phyloP scores from a whole-genome alignment of 495 filamentous ascomycete genomes.

The Hyaloscypha finlandica region DNA sequence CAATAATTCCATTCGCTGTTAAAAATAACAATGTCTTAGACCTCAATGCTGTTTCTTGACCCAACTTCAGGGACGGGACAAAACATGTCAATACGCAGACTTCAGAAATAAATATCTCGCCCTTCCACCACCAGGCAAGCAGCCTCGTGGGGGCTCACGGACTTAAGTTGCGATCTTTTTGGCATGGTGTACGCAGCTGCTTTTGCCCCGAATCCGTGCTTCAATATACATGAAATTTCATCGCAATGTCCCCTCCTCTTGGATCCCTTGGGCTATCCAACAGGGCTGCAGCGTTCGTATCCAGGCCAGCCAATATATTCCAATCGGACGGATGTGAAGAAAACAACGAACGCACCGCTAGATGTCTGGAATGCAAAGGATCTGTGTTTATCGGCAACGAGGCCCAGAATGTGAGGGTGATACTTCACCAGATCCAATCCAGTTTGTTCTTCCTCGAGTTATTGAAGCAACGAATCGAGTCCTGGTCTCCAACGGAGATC shows the following conservation, averaged over 20 bases:
- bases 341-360: constrained; percentile 54
- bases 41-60: constrained; percentile 55
- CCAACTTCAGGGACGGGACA: constrained; percentile 47
- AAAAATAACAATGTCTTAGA: constrained; percentile 55
- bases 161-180: constrained; percentile 50
- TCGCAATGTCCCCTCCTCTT: constrained; percentile 45
- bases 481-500: constrained; percentile 59
- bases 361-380: constrained; percentile 42
- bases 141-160: constrained; percentile 32
- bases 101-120: constrained; percentile 58
- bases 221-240: constrained; percentile 59
- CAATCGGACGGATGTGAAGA: constrained; percentile 58
- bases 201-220: constrained; percentile 58
- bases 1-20: constrained; percentile 50
- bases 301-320: constrained; percentile 54
- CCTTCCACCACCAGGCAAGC: constrained; percentile 51
- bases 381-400: constrained; percentile 45
- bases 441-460: constrained; percentile 56
- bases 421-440: constrained; percentile 27
- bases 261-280: constrained; percentile 23
- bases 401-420: constrained; percentile 27
- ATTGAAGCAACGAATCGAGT: constrained; percentile 63
- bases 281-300: constrained; percentile 39
- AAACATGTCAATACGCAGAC: constrained; percentile 56
- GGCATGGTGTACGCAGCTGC: constrained; percentile 49